Evolutionary conservation across 169 alveolate genomes (phyloP), one percentile per base, ranked within the genome.

Genomic region (Plasmodium coatneyi): DNA sequence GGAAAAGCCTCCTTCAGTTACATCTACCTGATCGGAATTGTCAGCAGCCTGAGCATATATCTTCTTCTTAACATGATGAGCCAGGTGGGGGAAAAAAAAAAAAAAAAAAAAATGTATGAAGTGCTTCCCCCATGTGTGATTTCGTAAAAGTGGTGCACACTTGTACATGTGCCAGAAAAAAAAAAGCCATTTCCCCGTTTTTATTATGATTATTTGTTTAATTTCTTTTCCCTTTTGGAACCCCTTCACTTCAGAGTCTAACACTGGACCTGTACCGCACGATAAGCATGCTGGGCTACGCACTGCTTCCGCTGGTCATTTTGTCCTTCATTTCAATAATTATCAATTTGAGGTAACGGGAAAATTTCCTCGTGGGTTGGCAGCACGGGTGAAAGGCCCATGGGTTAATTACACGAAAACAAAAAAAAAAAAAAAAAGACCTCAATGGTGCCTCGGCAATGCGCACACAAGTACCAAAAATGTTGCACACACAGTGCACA

Each of bases 281-380:
- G 22, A 96, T 96, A 34, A 96, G 98, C 84, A 95, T 96, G 95
- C 82, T 97, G 1, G 98, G 98, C n/a, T 97, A 97, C 82, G 96
- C 98, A 14, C 80, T 97, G 36, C 78, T 96, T 43, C 98, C 98
- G 22, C 95, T 97, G 66, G 96, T 94, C 30, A 71, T 96, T 71
- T 96, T 97, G 41, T 96, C 98, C 52, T 90, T 96, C 34, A 94
- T 96, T 78, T 93, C 97, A 5, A 95, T 97, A 0, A 87, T 97
- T 82, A 80, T 96, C 32, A 93, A 93, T 79, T 90, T 96, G 87
- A 92, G 95, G 92, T 90, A 84, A 84, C 10, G 74, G n/a, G 32
- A 54, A 25, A 49, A 52, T 9, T 49, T 30, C 25, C 4, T 12
- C 76, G 5, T 25, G 36, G 36, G 54, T 9, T 19, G 25, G 9